Percentiles rank a stretch among this genome's conserved stretches.
Conservation (phyloP, 1,284 basidiomycete species). For the Malassezia vespertilionis region DNA sequence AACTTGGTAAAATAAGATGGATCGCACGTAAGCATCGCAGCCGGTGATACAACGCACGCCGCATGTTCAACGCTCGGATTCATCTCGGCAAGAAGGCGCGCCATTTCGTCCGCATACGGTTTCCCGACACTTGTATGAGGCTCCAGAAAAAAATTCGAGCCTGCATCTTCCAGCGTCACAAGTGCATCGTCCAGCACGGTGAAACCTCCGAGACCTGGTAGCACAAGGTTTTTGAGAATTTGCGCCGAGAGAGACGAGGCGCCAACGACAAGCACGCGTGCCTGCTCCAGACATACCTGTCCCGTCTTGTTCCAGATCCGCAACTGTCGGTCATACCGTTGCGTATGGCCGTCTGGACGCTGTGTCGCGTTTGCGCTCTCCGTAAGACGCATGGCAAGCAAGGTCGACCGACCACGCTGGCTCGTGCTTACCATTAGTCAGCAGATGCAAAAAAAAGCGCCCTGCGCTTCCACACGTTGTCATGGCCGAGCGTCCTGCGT, state of each 20-base stretch:
- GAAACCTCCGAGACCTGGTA: conserved; percentile 84
- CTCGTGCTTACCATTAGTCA: not conserved
- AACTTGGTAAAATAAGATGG: conserved; percentile 55
- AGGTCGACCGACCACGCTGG: not conserved
- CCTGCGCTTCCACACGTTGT: not conserved
- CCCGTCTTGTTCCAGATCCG: conserved; percentile 92
- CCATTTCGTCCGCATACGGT: conserved; percentile 67
- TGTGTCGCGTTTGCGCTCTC: not conserved
- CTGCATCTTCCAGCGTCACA: conserved; percentile 66
- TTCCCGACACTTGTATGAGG: conserved; percentile 62
- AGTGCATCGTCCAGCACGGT: conserved; percentile 64
- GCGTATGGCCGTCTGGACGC: conserved; percentile 24
- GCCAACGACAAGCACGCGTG: conserved; percentile 69
- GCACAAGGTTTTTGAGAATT: conserved; percentile 84
- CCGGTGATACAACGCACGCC: conserved; percentile 54
- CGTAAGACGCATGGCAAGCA: not conserved
- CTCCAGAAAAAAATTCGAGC: conserved; percentile 91
- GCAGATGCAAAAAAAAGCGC: not conserved
- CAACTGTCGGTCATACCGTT: conserved; percentile 45
- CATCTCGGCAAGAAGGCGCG: conserved; percentile 67
- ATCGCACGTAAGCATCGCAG: conserved; percentile 54
- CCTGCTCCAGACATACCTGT: conserved; percentile 76
- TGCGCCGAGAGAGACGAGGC: conserved; percentile 70
- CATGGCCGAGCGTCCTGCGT: conserved; percentile 3
- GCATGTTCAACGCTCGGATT: conserved; percentile 72